Evolutionary conservation across 2,329 filamentous ascomycete species (phyloP), one percentile per base, ranked within the genome.

Genomic region (Lachnellula suecica): DNA sequence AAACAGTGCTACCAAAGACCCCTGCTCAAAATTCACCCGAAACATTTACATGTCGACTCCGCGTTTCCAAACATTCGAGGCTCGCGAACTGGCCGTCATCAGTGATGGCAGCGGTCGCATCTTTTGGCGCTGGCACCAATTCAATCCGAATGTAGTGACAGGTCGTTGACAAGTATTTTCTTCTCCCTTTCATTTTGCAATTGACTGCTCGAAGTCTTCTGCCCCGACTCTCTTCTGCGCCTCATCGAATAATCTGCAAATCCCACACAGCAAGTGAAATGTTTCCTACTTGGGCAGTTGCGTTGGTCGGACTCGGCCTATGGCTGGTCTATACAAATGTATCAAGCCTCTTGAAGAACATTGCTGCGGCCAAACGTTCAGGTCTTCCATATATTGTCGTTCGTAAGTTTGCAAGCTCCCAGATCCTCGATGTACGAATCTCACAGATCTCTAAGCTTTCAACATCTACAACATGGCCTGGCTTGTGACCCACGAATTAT

Each of bases 401-500:
- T 23, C 80, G 81, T 84, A 68, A 61, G 79, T 77, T 35, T 41
- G 7, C 25, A 7, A 20, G 23, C 42, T 10, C 17, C 23, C 43
- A 17, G 11, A 27, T 9, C 4, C 5, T 11, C 5, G 11, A 13
- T 20, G 20, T 43, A 11, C 40, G 17, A 29, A 27, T 58, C 4
- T 45, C 27, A 61, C 35, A 4, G 29, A 4, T 64, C 38, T 29
- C 4, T 54, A 35, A 82, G 79, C 79, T 13, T 65, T 73, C 38
- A 73, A 71, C 19, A 74, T 78, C 1, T 78, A 80, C 63, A 79
- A 76, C 58, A 59, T 74, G 15, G 62, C 75, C 20, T 87, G 83
- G 79, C 73, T 85, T 50, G 61, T 84, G 23, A 79, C 79, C 2
- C 72, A 76, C 59, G 67, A 67, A 46, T 54, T 84, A 37, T 84